Percentiles rank a stretch among this genome's conserved stretches.
Conservation (phyloP, 1,284 basidiomycete genomes). For the Ceratorhiza oryzae-sativae region DNA sequence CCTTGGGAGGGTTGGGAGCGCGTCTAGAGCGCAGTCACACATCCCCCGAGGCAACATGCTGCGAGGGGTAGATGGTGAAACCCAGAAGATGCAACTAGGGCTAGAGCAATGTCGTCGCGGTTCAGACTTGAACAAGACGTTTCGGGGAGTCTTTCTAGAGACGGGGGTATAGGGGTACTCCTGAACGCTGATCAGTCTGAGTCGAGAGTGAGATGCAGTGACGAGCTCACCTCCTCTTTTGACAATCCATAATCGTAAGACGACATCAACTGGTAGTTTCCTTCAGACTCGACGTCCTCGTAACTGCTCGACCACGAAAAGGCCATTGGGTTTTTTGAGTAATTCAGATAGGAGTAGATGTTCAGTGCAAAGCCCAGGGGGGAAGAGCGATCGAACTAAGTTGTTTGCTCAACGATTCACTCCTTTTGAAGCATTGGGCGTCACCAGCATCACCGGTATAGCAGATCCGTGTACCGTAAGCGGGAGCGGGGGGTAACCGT, state of each 20-base stretch:
- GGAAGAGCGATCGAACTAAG: slow-evolving; percentile 4
- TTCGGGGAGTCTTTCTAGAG: slow-evolving; percentile 12
- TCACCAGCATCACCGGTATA: slow-evolving; percentile 1
- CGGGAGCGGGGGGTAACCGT: slow-evolving; percentile 16
- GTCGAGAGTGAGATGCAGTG: too few species aligned
- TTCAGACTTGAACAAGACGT: slow-evolving; percentile 20
- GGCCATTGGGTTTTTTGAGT: slow-evolving; percentile 21
- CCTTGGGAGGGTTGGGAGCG: slow-evolving; percentile 6
- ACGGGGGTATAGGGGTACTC: slow-evolving; percentile 11
- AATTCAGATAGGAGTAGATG: neutral
- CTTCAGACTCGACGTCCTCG: slow-evolving; percentile 13
- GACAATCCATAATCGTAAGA: slow-evolving; percentile 17
- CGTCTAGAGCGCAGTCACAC: slow-evolving; percentile 13
- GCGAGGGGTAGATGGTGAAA: slow-evolving; percentile 29
- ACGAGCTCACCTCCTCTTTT: slow-evolving; percentile 12
- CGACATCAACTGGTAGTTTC: slow-evolving; percentile 23
- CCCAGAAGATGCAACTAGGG: slow-evolving; percentile 10
- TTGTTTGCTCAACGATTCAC: neutral
- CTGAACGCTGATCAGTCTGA: neutral
- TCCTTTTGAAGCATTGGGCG: slow-evolving; percentile 30
- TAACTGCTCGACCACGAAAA: slow-evolving; percentile 26
- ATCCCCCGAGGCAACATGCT: slow-evolving; percentile 21
- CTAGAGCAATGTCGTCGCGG: slow-evolving; percentile 21
- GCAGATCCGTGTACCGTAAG: neutral
- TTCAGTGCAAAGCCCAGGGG: neutral